These are phyloP conservation scores for Phylloboletellus chloephorus DNA, from an alignment of 1,284 basidiomycete genomes.

Conservation along the genomic window DNA sequence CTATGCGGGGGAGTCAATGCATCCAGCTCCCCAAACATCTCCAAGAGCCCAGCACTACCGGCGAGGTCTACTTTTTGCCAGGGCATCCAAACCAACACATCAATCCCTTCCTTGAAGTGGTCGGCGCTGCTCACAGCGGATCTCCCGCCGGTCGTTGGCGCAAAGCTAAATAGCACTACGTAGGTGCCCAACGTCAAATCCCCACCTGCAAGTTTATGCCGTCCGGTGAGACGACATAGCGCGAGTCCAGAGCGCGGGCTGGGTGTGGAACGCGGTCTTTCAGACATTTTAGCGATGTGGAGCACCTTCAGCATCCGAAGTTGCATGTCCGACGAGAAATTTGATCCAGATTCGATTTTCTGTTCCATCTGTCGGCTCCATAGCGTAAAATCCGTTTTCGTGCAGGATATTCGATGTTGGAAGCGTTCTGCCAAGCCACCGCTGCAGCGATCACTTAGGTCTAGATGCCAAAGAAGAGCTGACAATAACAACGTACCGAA, in stretches of 20 bases:
- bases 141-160: slow-evolving; percentile 10
- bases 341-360: slow-evolving; percentile 20
- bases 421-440: slow-evolving; percentile 48
- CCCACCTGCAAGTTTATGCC: slow-evolving; percentile 14
- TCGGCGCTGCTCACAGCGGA: slow-evolving; percentile 17
- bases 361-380: slow-evolving; percentile 46
- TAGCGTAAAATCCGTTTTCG: slow-evolving; percentile 40
- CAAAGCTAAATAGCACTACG: slow-evolving; percentile 28
- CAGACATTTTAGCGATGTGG: slow-evolving; percentile 19
- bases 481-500: slow-evolving; percentile 23
- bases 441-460: slow-evolving; percentile 18
- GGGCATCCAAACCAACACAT: slow-evolving; percentile 30
- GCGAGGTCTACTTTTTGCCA: slow-evolving; percentile 28
- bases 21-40: slow-evolving; percentile 23
- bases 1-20: slow-evolving; percentile 28
- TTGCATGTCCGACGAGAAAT: slow-evolving; percentile 31
- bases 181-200: slow-evolving; percentile 29
- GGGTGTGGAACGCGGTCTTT: slow-evolving; percentile 9
- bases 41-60: slow-evolving; percentile 12
- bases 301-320: slow-evolving; percentile 35
- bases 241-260: slow-evolving; percentile 25
- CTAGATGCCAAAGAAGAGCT: too few relatives aligned
- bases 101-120: slow-evolving; percentile 22
- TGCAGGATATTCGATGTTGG: slow-evolving; percentile 35
- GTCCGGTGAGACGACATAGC: slow-evolving; percentile 24